Conservation (phyloP, 441 rosid species). For the Corymbia calophylla region DNA sequence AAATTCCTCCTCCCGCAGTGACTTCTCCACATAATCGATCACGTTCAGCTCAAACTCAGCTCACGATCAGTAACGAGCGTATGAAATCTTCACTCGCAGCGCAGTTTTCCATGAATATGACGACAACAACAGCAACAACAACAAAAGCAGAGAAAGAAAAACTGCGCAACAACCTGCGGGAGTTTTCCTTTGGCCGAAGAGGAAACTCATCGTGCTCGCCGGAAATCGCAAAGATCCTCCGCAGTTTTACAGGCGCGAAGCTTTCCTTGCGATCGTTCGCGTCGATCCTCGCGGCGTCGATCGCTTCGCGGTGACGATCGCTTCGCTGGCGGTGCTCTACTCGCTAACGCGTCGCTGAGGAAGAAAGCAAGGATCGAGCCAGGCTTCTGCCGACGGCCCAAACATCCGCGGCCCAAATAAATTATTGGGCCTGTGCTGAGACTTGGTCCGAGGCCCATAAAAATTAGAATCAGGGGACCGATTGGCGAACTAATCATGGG, state of each 20-base stretch:
- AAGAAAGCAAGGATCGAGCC: not conserved
- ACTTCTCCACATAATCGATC: not conserved
- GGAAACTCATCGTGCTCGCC: conserved; percentile 60
- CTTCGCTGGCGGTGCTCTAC: fast-evolving
- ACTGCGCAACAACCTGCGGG: conserved; percentile 59
- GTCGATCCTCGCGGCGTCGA: not conserved
- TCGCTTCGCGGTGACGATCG: not conserved
- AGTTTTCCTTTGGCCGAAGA: conserved; percentile 77
- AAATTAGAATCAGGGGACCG: not conserved
- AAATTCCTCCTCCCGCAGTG: not conserved
- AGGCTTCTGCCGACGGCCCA: not conserved
- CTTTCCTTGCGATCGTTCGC: not conserved
- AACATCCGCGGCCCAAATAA: not conserved
- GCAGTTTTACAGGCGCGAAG: not conserved
- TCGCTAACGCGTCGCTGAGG: not conserved
- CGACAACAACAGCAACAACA: not conserved
- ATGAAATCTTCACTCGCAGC: not conserved
- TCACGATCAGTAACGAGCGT: not conserved
- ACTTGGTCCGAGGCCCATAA: not conserved
- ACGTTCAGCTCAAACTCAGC: not conserved
- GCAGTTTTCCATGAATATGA: not conserved
- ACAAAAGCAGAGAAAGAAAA: not conserved
- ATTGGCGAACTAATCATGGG: not conserved
- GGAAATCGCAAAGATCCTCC: not conserved
- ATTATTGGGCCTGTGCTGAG: fast-evolving